phyloP scores from a whole-genome alignment of 495 filamentous ascomycete genomes.

The Lasiosphaeria hispida region DNA sequence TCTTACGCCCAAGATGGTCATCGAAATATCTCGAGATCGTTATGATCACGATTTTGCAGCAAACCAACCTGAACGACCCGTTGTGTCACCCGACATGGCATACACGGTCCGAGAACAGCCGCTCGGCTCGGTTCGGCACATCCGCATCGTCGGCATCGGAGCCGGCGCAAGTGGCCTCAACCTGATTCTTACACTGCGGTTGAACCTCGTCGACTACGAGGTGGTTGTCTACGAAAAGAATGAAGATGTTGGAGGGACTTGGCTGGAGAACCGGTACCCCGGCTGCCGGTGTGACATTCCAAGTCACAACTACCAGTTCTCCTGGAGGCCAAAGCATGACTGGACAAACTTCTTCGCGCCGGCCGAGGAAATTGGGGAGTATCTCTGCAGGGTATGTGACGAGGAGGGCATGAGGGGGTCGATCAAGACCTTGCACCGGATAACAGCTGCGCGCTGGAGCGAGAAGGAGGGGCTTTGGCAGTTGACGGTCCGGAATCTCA shows the following conservation, averaged over 20 bases:
- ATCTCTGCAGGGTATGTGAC: constrained; percentile 54
- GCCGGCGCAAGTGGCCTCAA: constrained; percentile 52
- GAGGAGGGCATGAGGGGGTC: constrained; percentile 54
- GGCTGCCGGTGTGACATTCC: constrained; percentile 56
- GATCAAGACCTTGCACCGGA: constrained; percentile 43
- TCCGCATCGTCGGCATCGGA: constrained; percentile 49
- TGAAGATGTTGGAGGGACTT: constrained; percentile 58
- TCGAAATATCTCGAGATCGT: constrained; percentile 17
- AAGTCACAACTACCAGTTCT: constrained; percentile 55
- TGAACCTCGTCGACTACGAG: constrained; percentile 47
- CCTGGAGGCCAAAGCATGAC: constrained; percentile 54
- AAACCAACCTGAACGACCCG: constrained; percentile 8
- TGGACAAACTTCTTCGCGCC: constrained; percentile 60
- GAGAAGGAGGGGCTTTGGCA: constrained; percentile 49
- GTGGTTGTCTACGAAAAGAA: constrained; percentile 80
- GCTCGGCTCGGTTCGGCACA: constrained; percentile 40
- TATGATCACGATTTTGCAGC: constrained; percentile 9
- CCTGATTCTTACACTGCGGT: constrained; percentile 43
- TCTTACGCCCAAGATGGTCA: constrained; percentile 1
- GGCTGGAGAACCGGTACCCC: constrained; percentile 59
- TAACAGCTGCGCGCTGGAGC: constrained; percentile 41
- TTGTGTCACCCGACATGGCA: constrained; percentile 10
- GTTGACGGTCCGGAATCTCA: constrained; percentile 46
- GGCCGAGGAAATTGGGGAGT: constrained; percentile 57
- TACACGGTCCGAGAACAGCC: constrained; percentile 44